Evolutionary conservation across 208 protist species (phyloP), one percentile per base, ranked within the genome.

Genomic region (Trichomonas vaginalis): DNA sequence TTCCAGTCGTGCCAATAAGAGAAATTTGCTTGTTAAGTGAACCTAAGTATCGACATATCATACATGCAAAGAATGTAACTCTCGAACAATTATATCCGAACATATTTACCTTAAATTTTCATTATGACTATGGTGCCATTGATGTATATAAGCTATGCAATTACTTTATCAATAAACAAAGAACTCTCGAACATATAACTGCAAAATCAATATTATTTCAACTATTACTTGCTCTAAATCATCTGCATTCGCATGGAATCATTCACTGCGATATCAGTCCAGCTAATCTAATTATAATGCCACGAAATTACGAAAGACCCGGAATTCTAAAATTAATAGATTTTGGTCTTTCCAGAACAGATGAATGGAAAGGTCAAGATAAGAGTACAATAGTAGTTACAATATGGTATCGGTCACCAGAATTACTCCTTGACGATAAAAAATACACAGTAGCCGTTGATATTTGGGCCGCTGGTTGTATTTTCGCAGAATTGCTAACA

Each of bases 181-280:
- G n/a, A n/a, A n/a, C n/a, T n/a, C n/a, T n/a, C n/a, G 15, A 14
- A 21, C 82, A 10, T 10, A 6, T 88, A 35, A 10, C 32, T 17
- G 82, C 82, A n/a, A 88, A 88, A 88, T 88, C 82, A 45, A 88
- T 88, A 47, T 40, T 88, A 45, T 88, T 88, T 88, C 82, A 88
- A 88, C 32, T 88, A 32, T 40, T 88, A n/a, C 40, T 88, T 47
- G 82, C 82, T 0, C 10, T 88, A 45, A 40, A 88, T 88, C 37
- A 88, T 32, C 82, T 88, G 0, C 82, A 88, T 42, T 47, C 23
- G 0, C 35, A 40, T 8, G 17, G 17, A 48, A 88, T 88, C 32
- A 47, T 40, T n/a, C 82, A 88, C 32, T 88, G 82, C 37, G 40
- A 88, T 47, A 47, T 88, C 9, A 88, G 14, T 32, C 82, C 82